Evolutionary conservation across 345 rosid species (phyloP), one percentile per base, ranked within the genome.

Genomic region (Citrus unshiu): DNA sequence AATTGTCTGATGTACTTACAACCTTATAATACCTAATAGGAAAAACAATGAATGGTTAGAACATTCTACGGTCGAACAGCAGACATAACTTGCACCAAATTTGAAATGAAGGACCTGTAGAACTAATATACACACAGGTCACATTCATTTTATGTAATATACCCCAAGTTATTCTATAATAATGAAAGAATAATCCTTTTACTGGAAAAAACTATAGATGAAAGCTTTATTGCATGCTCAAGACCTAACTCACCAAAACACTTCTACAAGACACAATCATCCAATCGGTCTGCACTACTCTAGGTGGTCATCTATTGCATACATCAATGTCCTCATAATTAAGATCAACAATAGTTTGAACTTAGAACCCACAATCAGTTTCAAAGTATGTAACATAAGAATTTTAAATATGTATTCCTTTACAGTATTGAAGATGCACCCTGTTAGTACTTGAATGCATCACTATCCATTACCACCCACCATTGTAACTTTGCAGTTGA

Each of bases 1-100:
- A 95, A 86, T 89, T 88, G 81, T 95, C 98, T 2, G 88, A 65
- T 35, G 95, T 81, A 78, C 96, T 88, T 76, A 93, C 90, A 81
- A 95, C 82, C 85, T 95, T 95, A 79, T 90, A 95, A 85, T 84
- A 91, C 83, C 98, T 95, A 78, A 71, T 49, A 81, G 73, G 19
- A 73, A 77, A 75, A 67, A 8, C 4, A 79, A 74, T 40, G 30
- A 59, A 35, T 1, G 58, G 61, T 84, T 60, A 75, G 25, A 35
- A 65, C 77, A 61, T 54, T 46, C 68, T 34, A 43, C 5, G 57
- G 63, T 39, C 35, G 32, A 62, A 54, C 37, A 75, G 54, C 70
- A 30, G 13, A 5, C 16, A 29, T 3, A 70, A 2, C 18, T 30
- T 34, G 3, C 39, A 29, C 54, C 61, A 70, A 70, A 65, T 65